Evolutionary conservation across 2,329 filamentous ascomycete genomes (phyloP).

Genomic region (Rutstroemia sp.): DNA sequence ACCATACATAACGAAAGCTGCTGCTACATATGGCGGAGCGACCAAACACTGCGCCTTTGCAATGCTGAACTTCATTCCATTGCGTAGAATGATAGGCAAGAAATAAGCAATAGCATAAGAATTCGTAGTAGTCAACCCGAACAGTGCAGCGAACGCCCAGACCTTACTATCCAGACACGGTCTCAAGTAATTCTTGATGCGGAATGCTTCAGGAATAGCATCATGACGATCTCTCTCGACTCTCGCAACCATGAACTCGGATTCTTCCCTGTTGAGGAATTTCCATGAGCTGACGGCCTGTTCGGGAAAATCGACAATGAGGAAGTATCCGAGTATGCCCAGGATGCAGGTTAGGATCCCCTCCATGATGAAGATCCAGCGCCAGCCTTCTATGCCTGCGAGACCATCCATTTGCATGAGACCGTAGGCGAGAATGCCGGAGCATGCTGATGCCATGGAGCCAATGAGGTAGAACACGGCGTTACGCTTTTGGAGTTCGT

Average conservation of each 20-base stretch:
- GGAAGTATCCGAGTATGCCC: conserved; percentile 21
- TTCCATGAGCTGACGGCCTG: conserved; percentile 33
- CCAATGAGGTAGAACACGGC: too few relatives aligned
- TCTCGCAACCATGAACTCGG: conserved; percentile 43
- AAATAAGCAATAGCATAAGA: too few relatives aligned
- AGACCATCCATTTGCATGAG: conserved; percentile 39
- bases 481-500: too few relatives aligned
- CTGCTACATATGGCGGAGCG: too few relatives aligned
- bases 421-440: conserved; percentile 35
- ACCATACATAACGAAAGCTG: too few relatives aligned
- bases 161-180: conserved; percentile 22
- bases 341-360: conserved; percentile 38
- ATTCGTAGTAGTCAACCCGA: too few relatives aligned
- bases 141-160: too few relatives aligned
- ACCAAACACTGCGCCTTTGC: too few relatives aligned
- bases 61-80: too few relatives aligned
- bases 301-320: conserved; percentile 20
- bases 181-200: conserved; percentile 35
- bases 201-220: conserved; percentile 38
- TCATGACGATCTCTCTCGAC: conserved; percentile 54
- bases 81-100: too few relatives aligned
- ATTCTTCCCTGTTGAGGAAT: conserved; percentile 46
- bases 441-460: too few relatives aligned
- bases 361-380: conserved; percentile 46
- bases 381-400: conserved; percentile 37